Evolutionary conservation across 495 filamentous ascomycete genomes (phyloP).

Genomic region (Umbilicaria muhlenbergii): DNA sequence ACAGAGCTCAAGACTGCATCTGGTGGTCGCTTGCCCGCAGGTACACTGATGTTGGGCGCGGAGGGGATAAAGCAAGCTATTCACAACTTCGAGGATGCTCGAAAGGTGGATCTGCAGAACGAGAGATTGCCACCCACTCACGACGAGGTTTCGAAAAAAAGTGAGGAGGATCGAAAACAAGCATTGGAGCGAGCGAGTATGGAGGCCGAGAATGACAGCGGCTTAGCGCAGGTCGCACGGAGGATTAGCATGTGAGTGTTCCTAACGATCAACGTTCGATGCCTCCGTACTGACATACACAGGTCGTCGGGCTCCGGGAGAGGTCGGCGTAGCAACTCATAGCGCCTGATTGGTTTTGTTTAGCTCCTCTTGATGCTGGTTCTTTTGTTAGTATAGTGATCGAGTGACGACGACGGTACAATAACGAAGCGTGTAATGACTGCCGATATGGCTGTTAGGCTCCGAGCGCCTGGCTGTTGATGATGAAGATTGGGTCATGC

Average conservation of each 20-base stretch:
- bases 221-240: conserved; percentile 68
- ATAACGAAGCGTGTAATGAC: no score
- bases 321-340: background rate
- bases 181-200: conserved; percentile 69
- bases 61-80: conserved; percentile 99
- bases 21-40: conserved; percentile 82
- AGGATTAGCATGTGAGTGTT: conserved; percentile 85
- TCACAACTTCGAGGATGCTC: conserved; percentile 89
- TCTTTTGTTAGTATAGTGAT: no score
- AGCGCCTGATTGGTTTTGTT: no score
- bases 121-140: conserved; percentile 83
- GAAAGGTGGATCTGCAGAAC: conserved; percentile 95
- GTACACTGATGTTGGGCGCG: conserved; percentile 93
- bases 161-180: conserved; percentile 59
- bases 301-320: conserved; percentile 13
- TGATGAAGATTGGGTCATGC: no score
- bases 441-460: no score
- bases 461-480: no score
- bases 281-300: background rate
- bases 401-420: no score
- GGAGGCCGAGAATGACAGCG: conserved; percentile 84
- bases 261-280: background rate
- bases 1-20: conserved; percentile 95
- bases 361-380: no score
- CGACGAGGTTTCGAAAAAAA: conserved; percentile 73